Base-by-base conservation (phyloP, 2,329 filamentous ascomycete species). In the Pyricularia grisea region DNA sequence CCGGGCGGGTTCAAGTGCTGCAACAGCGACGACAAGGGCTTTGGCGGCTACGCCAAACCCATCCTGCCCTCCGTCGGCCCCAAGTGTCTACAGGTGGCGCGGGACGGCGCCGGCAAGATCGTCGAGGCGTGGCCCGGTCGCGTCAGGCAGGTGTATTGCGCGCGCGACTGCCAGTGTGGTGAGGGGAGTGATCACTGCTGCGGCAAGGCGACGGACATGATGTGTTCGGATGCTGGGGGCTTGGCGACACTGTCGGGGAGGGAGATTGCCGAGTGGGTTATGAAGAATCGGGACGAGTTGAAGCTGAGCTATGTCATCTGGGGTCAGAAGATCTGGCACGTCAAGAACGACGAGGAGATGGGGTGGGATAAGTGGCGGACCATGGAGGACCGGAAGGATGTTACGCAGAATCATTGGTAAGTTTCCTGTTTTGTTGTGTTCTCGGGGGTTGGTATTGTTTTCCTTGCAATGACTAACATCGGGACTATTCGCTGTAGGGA, bases 221-320 rank as follows among this genome's bases (percentile, higher is more conserved):
- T 80, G 79, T 77, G 76, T 50, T 77, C 77, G 2, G 78, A 80
- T 69, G 75, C 71, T 10, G 78, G 77, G 25, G 77, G 78, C 72
- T 78, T 72, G 2, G 75, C 77, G 66, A 78, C 78, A 9, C 71
- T 78, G 25, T 78, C 78, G 1, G 81, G 81, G 10, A 76, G 76
- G 27, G 75, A 80, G 42, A 81, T 84, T 42, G 82, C 82, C 1
- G 81, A 84, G 72, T 84, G 82, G 81, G 76, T 81, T 28, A 83
- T 83, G 82, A 77, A 79, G 36, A 81, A 84, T 71, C 76, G 78
- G 17, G 72, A 64, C 30, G 50, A 74, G 5, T 76, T 83, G 9
- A 78, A 80, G 69, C 73, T 84, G 72, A 83, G 81, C 74, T 84
- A 84, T 70, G 78, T 84, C 66, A 84, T 83, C 71, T 84, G 81